These are phyloP conservation scores for Adansonia madagascariensis DNA, from an alignment of 441 rosid species.

Conservation along the genomic window DNA sequence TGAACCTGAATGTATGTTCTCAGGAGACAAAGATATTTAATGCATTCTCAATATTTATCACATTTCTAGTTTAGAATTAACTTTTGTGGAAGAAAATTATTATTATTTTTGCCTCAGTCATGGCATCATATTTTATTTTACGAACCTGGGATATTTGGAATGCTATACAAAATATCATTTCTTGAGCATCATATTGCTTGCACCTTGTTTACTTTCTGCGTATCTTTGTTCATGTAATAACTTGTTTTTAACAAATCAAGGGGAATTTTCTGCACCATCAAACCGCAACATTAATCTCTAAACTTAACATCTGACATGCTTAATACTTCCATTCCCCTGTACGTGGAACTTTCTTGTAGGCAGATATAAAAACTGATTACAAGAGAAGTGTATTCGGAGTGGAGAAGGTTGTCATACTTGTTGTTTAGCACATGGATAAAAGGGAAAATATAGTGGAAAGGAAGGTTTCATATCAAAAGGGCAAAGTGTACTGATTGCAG, in stretches of 20 bases:
- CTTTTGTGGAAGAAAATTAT: conserved; percentile 8
- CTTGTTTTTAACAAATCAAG: not conserved
- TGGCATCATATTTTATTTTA: not conserved
- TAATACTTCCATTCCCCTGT: conserved; percentile 5
- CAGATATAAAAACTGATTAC: not conserved
- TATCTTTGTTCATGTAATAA: not conserved
- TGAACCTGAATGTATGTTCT: not conserved
- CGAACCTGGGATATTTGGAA: not conserved
- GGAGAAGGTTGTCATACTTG: not conserved
- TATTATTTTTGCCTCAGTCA: not conserved
- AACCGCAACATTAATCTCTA: not conserved
- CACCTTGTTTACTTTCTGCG: not conserved
- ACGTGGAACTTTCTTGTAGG: not conserved
- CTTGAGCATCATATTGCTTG: not conserved
- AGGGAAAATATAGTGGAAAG: not conserved
- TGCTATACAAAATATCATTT: not conserved
- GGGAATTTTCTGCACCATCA: not conserved
- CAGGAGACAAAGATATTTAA: not conserved
- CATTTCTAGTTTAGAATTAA: not conserved
- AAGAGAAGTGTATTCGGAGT: not conserved
- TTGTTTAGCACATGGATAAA: not conserved
- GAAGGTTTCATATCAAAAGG: not conserved
- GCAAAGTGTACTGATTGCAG: not conserved
- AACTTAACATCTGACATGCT: conserved; percentile 7
- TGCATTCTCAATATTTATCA: not conserved